A percentile compares a stretch with the other conserved stretches of the same genome.
These are phyloP conservation scores for Drechslerella dactyloides DNA, from an alignment of 2,329 filamentous ascomycete species.

Conservation along the genomic window DNA sequence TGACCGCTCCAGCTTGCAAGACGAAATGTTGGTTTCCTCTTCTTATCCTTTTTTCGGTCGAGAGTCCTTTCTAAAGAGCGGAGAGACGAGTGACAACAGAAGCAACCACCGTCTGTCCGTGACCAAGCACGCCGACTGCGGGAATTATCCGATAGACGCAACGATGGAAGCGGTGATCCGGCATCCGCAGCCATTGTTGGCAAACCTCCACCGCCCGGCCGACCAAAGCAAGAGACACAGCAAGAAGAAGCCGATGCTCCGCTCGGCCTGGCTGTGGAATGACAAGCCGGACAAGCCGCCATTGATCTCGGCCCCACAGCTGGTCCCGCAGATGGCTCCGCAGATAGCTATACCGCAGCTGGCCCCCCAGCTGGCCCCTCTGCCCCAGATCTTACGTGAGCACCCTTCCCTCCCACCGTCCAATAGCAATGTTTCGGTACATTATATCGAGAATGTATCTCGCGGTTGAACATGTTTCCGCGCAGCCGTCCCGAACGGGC, in stretches of 20 bases:
- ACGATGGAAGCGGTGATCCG: conserved; percentile 40
- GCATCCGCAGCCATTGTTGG: conserved; percentile 22
- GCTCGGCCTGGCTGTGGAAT: conserved; percentile 25
- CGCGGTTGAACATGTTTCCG: conserved; percentile 33
- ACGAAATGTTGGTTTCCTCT: not conserved
- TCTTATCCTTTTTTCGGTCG: no score
- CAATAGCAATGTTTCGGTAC: no score
- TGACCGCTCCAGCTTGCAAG: not conserved
- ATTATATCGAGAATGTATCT: no score
- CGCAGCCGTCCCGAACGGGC: conserved; percentile 25
- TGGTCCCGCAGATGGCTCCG: not conserved
- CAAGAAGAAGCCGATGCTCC: conserved; percentile 26
- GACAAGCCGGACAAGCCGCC: conserved; percentile 15
- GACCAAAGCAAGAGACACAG: conserved; percentile 9
- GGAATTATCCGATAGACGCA: not conserved
- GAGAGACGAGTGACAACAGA: no score
- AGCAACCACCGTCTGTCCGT: no score
- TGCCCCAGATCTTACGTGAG: conserved; percentile 15
- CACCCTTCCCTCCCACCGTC: not conserved
- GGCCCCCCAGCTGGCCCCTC: no score
- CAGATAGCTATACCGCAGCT: no score
- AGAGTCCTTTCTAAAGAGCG: no score
- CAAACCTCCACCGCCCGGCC: conserved; percentile 6
- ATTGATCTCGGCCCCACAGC: conserved; percentile 6
- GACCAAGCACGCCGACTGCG: no score